Conservation (phyloP, 2,329 filamentous ascomycete species). For the Thyridium curvatum region DNA sequence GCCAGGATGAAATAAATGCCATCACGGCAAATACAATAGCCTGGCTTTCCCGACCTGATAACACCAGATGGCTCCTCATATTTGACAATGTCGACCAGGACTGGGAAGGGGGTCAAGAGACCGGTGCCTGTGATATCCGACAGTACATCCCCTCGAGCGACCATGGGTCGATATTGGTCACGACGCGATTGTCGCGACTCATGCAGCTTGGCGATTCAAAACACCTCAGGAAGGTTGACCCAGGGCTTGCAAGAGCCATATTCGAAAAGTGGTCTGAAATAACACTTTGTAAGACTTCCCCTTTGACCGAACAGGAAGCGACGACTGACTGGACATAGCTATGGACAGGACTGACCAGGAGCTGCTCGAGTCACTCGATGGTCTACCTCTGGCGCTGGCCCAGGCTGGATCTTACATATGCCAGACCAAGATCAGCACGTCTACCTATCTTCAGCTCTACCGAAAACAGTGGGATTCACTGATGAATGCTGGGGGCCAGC, state of each 20-base stretch:
- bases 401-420: constrained; percentile 15
- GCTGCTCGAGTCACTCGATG: constrained; percentile 16
- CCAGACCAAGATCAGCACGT: constrained; percentile 7
- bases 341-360: constrained; percentile 9
- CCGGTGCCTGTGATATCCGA: constrained; percentile 14
- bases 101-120: constrained; percentile 6
- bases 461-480: constrained; percentile 8
- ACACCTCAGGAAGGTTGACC: constrained; percentile 13
- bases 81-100: constrained; percentile 26
- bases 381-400: constrained; percentile 19
- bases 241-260: constrained; percentile 16
- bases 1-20: constrained; percentile 9
- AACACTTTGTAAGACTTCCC: constrained; percentile 11
- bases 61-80: constrained; percentile 23
- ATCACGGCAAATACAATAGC: constrained; percentile 15
- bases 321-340: constrained; percentile 7
- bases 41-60: constrained; percentile 17
- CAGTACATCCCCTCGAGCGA: constrained; percentile 14
- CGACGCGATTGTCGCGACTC: constrained; percentile 15
- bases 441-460: constrained; percentile 10
- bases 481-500: constrained; percentile 2
- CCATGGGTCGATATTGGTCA: constrained; percentile 20
- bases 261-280: constrained; percentile 16
- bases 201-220: constrained; percentile 12
- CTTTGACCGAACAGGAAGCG: constrained; percentile 1